Conservation (phyloP, 2,329 filamentous ascomycete species). For the Colletotrichum navitas region DNA sequence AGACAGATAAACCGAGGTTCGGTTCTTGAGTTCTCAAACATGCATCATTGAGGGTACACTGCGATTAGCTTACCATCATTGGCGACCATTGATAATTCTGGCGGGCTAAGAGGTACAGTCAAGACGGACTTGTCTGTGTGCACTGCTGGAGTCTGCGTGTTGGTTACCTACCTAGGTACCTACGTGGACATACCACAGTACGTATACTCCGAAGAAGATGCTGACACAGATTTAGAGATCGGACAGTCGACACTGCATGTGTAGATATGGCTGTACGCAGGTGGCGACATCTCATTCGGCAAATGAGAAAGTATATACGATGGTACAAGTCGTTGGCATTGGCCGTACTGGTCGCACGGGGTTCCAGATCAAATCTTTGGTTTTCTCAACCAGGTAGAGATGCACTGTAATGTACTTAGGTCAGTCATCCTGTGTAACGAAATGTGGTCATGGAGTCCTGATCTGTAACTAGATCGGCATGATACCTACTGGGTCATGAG, state of each 20-base stretch:
- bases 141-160: background rate
- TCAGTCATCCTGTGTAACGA: background rate
- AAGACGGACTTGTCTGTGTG: background rate
- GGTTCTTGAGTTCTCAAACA: background rate
- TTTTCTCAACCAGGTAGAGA: too few relatives aligned
- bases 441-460: background rate
- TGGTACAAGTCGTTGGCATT: background rate
- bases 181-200: too few relatives aligned
- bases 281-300: too few relatives aligned
- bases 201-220: background rate
- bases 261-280: too few relatives aligned
- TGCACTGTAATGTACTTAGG: too few relatives aligned
- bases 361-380: background rate
- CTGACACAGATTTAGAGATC: too few relatives aligned
- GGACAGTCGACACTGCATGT: too few relatives aligned
- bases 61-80: background rate
- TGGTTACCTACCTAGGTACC: too few relatives aligned
- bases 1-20: constrained; percentile 2
- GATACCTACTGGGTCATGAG: background rate
- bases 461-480: background rate
- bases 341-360: background rate
- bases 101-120: background rate
- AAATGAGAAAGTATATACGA: background rate
- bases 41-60: background rate
- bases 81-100: constrained; percentile 4